A percentile compares a stretch with the other conserved stretches of the same genome.
Evolutionary conservation across 495 filamentous ascomycete species (phyloP).

Genomic region (Lasiosphaeria hispida): DNA sequence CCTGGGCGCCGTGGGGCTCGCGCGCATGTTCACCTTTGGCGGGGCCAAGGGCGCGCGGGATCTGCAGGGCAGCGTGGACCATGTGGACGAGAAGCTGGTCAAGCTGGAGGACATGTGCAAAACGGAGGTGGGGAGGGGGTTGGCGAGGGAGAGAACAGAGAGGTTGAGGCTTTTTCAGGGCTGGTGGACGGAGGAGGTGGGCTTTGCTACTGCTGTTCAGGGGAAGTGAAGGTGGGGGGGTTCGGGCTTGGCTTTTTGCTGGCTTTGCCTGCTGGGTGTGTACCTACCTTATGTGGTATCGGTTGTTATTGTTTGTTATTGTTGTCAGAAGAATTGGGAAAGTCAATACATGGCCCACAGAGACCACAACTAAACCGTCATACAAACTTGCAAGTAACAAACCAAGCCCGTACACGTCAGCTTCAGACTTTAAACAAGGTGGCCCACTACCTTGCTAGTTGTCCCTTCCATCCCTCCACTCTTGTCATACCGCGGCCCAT

Average conservation of each 20-base stretch:
- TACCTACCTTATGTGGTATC: too few relatives aligned
- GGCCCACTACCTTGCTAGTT: too few relatives aligned
- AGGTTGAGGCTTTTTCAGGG: conserved; percentile 59
- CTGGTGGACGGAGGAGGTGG: conserved; percentile 72
- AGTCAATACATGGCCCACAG: too few relatives aligned
- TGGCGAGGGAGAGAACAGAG: conserved; percentile 65
- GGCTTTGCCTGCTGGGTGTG: not conserved
- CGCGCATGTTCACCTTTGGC: conserved; percentile 71
- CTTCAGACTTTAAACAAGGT: too few relatives aligned
- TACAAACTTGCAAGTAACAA: too few relatives aligned
- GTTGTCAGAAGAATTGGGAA: too few relatives aligned
- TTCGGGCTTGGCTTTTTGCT: not conserved
- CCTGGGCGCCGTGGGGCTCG: conserved; percentile 81
- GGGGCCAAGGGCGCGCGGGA: conserved; percentile 55
- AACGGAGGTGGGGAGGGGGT: conserved; percentile 64
- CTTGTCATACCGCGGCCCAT: too few relatives aligned
- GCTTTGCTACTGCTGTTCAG: conserved; percentile 14
- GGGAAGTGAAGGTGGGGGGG: not conserved
- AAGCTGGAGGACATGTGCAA: conserved; percentile 79
- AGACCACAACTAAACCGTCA: too few relatives aligned
- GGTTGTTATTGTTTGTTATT: too few relatives aligned
- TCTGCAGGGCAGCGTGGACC: conserved; percentile 64
- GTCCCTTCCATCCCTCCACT: too few relatives aligned
- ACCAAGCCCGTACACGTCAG: too few relatives aligned
- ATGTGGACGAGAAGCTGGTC: conserved; percentile 79